Conservation (phyloP, 345 rosid species). For the Acer campestre region DNA sequence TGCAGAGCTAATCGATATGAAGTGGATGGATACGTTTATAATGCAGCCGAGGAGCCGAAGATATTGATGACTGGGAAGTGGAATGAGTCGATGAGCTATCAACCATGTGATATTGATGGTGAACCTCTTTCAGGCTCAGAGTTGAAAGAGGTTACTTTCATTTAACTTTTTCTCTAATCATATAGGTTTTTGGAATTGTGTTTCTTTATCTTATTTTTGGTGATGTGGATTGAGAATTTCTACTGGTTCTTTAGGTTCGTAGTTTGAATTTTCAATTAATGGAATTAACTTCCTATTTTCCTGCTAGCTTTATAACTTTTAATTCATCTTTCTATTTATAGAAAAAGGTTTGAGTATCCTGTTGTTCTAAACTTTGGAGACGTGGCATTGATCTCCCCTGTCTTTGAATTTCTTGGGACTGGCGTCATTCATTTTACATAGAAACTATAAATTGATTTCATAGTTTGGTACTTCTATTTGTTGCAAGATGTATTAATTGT, state of each 20-base stretch:
- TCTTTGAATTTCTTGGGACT: background rate
- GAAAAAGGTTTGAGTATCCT: background rate
- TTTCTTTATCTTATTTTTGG: background rate
- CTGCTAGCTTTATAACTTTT: background rate
- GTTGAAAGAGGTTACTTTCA: conserved; percentile 55
- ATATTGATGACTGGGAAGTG: conserved; percentile 85
- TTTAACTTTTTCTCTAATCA: background rate
- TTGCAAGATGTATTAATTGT: background rate
- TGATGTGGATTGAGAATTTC: background rate
- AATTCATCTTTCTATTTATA: background rate
- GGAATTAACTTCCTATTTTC: background rate
- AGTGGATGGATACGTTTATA: conserved; percentile 83
- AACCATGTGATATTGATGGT: conserved; percentile 80
- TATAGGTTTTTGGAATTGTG: background rate
- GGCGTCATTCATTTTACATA: background rate
- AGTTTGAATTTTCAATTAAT: background rate
- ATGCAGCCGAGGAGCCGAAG: conserved; percentile 75
- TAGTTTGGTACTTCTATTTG: background rate
- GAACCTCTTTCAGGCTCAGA: conserved; percentile 78
- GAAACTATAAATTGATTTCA: background rate
- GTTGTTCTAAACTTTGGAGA: background rate
- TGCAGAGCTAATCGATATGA: conserved; percentile 84
- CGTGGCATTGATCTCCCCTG: background rate
- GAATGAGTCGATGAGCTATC: conserved; percentile 80
- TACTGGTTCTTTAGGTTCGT: background rate